Percentiles rank a stretch among this genome's conserved stretches.
Evolutionary conservation across 2,329 filamentous ascomycete genomes (phyloP).

Genomic region (Claviceps fusiformis): DNA sequence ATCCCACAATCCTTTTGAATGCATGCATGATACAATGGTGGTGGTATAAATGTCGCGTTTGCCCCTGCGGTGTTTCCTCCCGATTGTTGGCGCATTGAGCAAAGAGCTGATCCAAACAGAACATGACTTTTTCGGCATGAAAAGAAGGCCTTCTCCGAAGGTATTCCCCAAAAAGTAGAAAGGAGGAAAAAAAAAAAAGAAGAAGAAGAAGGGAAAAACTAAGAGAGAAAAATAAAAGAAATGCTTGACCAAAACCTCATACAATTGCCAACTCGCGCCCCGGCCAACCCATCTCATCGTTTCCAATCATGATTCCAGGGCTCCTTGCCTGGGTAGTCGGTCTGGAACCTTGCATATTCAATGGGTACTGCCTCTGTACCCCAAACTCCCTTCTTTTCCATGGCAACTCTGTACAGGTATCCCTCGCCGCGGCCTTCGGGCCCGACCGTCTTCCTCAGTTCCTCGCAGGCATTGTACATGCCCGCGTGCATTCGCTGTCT

Average conservation of each 20-base stretch:
- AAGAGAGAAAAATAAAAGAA: not conserved
- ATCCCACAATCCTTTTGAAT: too few species aligned
- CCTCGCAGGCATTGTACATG: slow-evolving; percentile 79
- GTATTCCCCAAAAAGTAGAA: too few species aligned
- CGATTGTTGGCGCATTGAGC: too few species aligned
- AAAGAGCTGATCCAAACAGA: too few species aligned
- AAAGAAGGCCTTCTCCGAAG: too few species aligned
- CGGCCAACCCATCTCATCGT: slow-evolving; percentile 27
- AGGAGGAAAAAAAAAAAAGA: too few species aligned
- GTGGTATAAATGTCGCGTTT: too few species aligned
- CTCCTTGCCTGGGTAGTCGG: slow-evolving; percentile 62
- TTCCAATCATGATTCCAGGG: slow-evolving; percentile 96
- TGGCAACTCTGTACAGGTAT: slow-evolving; percentile 71
- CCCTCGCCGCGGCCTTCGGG: slow-evolving; percentile 47
- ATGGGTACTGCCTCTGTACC: slow-evolving; percentile 63
- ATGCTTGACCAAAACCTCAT: not conserved
- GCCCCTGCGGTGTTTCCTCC: too few species aligned
- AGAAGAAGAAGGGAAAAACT: too few species aligned
- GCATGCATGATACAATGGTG: too few species aligned
- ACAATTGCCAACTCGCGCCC: not conserved
- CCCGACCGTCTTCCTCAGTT: slow-evolving; percentile 49
- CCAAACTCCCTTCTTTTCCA: slow-evolving; percentile 83
- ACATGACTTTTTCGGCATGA: too few species aligned
- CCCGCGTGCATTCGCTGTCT: slow-evolving; percentile 67
- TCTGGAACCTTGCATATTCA: slow-evolving; percentile 78